These are phyloP conservation scores for Blastobotrys illinoisensis DNA, from an alignment of 1,139 yeast genomes.

Conservation along the genomic window DNA sequence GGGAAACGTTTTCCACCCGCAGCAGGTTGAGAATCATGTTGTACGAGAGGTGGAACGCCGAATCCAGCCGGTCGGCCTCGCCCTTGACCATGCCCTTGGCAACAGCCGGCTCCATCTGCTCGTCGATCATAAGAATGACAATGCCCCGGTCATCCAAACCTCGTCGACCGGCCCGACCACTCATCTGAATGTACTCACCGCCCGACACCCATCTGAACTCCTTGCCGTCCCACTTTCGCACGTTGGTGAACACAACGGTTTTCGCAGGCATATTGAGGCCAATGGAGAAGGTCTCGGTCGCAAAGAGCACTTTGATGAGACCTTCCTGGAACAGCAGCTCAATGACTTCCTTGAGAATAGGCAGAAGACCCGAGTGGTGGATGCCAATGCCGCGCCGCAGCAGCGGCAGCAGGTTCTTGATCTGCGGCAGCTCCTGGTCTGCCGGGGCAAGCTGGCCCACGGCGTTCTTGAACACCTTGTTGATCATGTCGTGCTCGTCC, in stretches of 20 bases:
- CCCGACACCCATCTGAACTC: constrained; percentile 99
- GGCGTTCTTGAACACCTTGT: constrained; percentile 86
- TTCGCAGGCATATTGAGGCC: constrained; percentile 98
- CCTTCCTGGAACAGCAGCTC: constrained; percentile 98
- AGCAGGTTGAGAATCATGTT: constrained; percentile 93
- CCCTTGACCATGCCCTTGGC: constrained; percentile 99
- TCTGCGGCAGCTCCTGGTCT: constrained; percentile 90
- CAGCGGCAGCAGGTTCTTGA: constrained; percentile 81
- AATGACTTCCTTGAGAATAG: constrained; percentile 92
- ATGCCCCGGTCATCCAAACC: constrained; percentile 98
- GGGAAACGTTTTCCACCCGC: constrained; percentile 97
- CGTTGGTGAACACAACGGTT: constrained; percentile 95
- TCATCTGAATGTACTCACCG: constrained; percentile 99
- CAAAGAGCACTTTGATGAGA: constrained; percentile 84
- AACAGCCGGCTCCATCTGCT: constrained; percentile 98
- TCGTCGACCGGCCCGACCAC: constrained; percentile 99
- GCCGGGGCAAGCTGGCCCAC: constrained; percentile 79
- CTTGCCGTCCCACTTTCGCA: constrained; percentile 96
- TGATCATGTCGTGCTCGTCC: constrained; percentile 84
- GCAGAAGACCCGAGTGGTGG: constrained; percentile 94
- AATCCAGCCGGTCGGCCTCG: constrained; percentile 91
- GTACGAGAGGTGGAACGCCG: constrained; percentile 94
- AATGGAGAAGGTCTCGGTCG: constrained; percentile 97
- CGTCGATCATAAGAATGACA: constrained; percentile 98
- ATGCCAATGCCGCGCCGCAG: constrained; percentile 95